Evolutionary conservation across 805 yeast genomes (phyloP).

Genomic region (Debaryomyces hansenii): DNA sequence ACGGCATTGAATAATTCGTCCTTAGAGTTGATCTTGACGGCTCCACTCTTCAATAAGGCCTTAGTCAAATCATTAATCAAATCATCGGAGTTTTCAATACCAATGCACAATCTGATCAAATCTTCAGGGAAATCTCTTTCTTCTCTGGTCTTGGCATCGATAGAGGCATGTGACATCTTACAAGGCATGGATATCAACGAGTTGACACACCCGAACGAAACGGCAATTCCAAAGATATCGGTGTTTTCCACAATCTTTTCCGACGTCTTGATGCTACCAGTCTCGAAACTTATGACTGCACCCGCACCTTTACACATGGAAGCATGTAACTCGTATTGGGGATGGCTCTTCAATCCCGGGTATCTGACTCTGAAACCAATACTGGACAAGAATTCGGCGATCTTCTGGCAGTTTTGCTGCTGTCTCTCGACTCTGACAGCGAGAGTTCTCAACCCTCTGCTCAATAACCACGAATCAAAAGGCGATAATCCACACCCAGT

Average conservation of each 20-base stretch:
- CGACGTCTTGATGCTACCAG: conserved; percentile 67
- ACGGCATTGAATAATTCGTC: conserved; percentile 43
- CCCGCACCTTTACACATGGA: conserved; percentile 83
- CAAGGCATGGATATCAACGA: conserved; percentile 93
- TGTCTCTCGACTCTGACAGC: conserved; percentile 86
- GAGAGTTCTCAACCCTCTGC: conserved; percentile 86
- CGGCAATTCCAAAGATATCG: conserved; percentile 82
- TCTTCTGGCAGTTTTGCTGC: conserved; percentile 72
- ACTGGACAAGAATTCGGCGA: conserved; percentile 71
- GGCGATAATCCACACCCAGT: conserved; percentile 92
- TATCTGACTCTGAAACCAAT: conserved; percentile 77
- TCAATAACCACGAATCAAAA: conserved; percentile 85
- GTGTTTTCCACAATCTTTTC: conserved; percentile 76
- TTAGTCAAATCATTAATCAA: conserved; percentile 74
- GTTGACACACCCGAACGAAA: conserved; percentile 92
- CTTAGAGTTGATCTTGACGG: conserved; percentile 40
- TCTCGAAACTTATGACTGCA: conserved; percentile 85
- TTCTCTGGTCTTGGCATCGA: conserved; percentile 80
- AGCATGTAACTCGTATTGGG: conserved; percentile 76
- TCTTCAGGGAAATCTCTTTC: conserved; percentile 94
- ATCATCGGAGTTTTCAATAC: conserved; percentile 83
- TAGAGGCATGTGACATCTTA: conserved; percentile 96
- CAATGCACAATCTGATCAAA: conserved; percentile 83
- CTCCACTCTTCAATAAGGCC: conserved; percentile 70
- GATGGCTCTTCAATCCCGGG: conserved; percentile 82